Evolutionary conservation across 1,139 yeast genomes (phyloP).

Genomic region (Taiozyma onychis): DNA sequence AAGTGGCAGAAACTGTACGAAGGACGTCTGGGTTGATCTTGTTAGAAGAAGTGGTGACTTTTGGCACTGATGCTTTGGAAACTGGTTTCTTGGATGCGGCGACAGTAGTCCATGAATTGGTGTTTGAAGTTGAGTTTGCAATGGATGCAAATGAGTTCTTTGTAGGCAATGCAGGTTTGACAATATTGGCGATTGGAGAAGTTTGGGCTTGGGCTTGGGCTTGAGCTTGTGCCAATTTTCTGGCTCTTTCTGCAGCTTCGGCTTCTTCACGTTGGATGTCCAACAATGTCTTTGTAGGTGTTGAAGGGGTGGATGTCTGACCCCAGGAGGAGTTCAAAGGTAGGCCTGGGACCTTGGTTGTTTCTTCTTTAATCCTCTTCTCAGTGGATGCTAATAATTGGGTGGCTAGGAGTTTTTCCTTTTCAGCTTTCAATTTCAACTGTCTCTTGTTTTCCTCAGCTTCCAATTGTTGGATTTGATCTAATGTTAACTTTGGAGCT

Average conservation of each 20-base stretch:
- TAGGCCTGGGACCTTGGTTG: constrained; percentile 17
- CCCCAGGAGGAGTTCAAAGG: constrained; percentile 23
- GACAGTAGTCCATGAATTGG: constrained; percentile 32
- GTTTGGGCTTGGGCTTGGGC: constrained; percentile 16
- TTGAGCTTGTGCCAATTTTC: constrained; percentile 18
- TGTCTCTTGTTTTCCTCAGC: constrained; percentile 42
- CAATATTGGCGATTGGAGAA: constrained; percentile 26
- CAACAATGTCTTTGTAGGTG: constrained; percentile 36
- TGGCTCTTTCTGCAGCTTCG: constrained; percentile 22
- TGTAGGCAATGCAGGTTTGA: constrained; percentile 4
- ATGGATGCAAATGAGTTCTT: constrained; percentile 21
- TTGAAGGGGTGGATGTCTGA: constrained; percentile 18
- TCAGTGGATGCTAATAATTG: constrained; percentile 26
- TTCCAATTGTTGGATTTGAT: constrained; percentile 68
- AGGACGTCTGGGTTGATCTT: constrained; percentile 38
- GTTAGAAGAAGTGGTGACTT: constrained; percentile 6
- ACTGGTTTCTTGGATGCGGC: constrained; percentile 16
- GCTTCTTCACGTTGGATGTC: constrained; percentile 47
- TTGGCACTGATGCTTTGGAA: constrained; percentile 5
- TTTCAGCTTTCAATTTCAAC: constrained; percentile 25
- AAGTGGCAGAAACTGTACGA: constrained; percentile 40
- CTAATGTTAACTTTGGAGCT: constrained; percentile 51
- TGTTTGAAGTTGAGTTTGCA: constrained; percentile 14
- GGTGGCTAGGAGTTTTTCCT: constrained; percentile 24
- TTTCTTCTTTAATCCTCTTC: constrained; percentile 19